Evolutionary conservation across 805 yeast species (phyloP).

Genomic region (Candida stauntonica): DNA sequence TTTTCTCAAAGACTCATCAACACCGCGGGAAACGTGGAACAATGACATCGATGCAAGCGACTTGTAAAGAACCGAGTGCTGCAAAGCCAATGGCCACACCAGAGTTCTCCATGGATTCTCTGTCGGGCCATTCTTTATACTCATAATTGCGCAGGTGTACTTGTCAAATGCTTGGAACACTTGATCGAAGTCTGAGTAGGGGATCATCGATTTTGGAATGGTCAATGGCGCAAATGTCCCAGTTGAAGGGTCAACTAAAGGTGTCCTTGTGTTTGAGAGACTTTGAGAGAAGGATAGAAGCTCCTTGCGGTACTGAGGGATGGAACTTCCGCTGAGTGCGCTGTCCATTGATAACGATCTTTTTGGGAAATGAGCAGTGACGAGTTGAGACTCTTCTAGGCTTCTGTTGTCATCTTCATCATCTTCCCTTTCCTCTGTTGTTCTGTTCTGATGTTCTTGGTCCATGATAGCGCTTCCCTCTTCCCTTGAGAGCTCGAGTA

Average conservation of each 20-base stretch:
- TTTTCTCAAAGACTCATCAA: constrained; percentile 38
- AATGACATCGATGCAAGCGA: constrained; percentile 65
- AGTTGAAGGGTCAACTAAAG: constrained; percentile 1
- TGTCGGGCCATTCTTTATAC: constrained; percentile 57
- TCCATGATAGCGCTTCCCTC: constrained; percentile 5
- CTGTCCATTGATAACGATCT: constrained; percentile 22
- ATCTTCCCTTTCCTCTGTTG: too few species aligned
- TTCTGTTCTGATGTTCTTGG: constrained; percentile 1
- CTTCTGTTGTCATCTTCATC: too few species aligned
- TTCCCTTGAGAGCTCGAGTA: constrained; percentile 13
- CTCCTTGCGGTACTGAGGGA: constrained; percentile 25
- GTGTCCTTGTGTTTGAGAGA: constrained; percentile 2
- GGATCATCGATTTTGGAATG: neutral
- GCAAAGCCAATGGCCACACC: constrained; percentile 51
- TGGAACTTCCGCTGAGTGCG: constrained; percentile 14
- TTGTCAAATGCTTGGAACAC: constrained; percentile 37
- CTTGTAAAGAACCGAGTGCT: constrained; percentile 53
- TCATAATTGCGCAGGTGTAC: constrained; percentile 50
- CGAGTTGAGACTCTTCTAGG: constrained; percentile 2
- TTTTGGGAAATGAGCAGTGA: constrained; percentile 4
- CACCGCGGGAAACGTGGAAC: constrained; percentile 49
- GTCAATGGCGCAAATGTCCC: neutral
- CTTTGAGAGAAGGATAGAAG: constrained; percentile 17
- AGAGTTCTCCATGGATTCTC: constrained; percentile 67
- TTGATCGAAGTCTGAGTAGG: constrained; percentile 15